phyloP scores from a whole-genome alignment of 352 stramenopile species.

The Saprolegnia parasitica region DNA sequence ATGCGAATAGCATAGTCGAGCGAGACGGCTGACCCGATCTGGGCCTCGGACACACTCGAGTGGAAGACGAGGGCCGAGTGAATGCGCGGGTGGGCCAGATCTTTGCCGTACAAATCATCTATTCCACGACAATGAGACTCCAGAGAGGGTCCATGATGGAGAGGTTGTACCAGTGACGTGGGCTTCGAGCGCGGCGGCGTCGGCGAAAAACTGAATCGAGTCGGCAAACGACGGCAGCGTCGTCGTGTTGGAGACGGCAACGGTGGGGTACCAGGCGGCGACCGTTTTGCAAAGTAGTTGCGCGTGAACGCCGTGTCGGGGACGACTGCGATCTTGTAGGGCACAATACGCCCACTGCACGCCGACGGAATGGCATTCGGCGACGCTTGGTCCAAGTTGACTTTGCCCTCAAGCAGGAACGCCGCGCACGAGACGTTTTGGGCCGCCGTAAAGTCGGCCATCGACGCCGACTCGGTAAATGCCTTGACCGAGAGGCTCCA shows the following conservation, averaged over 20 bases:
- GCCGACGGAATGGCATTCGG: conserved; percentile 35
- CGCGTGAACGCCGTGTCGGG: conserved; percentile 54
- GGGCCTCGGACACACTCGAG: conserved; percentile 19
- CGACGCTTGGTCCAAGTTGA: conserved; percentile 39
- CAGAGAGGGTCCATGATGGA: conserved; percentile 29
- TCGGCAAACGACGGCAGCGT: conserved; percentile 39
- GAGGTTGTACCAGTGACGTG: conserved; percentile 37
- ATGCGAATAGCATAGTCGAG: conserved; percentile 51
- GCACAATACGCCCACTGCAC: conserved; percentile 40
- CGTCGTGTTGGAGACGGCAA: conserved; percentile 28
- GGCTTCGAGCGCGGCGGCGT: conserved; percentile 31
- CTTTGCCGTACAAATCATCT: conserved; percentile 34
- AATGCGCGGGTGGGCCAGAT: conserved; percentile 32
- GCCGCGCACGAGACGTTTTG: conserved; percentile 20
- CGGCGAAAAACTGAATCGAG: conserved; percentile 36
- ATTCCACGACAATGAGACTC: background rate
- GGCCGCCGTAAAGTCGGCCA: conserved; percentile 1
- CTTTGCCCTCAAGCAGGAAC: conserved; percentile 34
- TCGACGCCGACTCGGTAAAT: background rate
- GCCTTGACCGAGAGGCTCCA: conserved; percentile 2
- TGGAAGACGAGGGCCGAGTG: conserved; percentile 47
- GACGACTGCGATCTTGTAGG: conserved; percentile 55
- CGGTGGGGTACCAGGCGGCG: conserved; percentile 54
- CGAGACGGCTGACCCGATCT: conserved; percentile 36
- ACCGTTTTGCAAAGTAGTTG: conserved; percentile 61